phyloP scores from a whole-genome alignment of 1,139 yeast species.

The Taphrina deformans region DNA sequence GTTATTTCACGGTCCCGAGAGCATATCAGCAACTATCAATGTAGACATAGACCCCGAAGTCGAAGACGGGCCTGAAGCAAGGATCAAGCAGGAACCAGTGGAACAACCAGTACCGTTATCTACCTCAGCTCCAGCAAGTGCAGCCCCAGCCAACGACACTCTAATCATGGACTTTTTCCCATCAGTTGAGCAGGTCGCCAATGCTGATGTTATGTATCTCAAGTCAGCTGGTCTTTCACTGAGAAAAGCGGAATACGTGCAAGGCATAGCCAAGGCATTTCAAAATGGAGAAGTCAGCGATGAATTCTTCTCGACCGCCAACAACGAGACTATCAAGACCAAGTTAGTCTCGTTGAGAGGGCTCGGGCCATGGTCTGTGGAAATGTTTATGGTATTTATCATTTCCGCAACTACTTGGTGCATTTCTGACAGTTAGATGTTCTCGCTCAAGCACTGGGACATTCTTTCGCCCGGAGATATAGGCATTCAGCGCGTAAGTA shows the following conservation, averaged over 20 bases:
- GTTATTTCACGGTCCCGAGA: constrained; percentile 43
- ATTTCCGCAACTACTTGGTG: background rate
- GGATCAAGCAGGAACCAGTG: background rate
- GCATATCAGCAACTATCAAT: background rate
- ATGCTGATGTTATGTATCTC: constrained; percentile 52
- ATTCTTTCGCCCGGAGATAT: constrained; percentile 77
- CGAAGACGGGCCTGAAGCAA: constrained; percentile 9
- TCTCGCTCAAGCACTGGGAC: constrained; percentile 65
- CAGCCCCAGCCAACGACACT: constrained; percentile 24
- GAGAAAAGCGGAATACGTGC: constrained; percentile 61
- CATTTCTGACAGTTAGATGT: constrained; percentile 45
- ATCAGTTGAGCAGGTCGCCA: constrained; percentile 54
- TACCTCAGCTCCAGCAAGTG: background rate
- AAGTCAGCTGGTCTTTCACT: constrained; percentile 69
- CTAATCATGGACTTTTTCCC: constrained; percentile 48
- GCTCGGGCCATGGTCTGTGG: constrained; percentile 87
- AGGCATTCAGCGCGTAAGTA: constrained; percentile 59
- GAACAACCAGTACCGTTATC: background rate
- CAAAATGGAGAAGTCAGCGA: constrained; percentile 45
- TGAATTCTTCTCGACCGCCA: constrained; percentile 42
- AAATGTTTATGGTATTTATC: constrained; percentile 66
- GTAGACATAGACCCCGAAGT: constrained; percentile 29
- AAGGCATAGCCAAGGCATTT: constrained; percentile 44
- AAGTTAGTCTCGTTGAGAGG: constrained; percentile 69
- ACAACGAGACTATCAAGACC: constrained; percentile 55